Evolutionary conservation across 208 protist species (phyloP), one percentile per base, ranked within the genome.

Genomic region (Trypanosoma lewisi): DNA sequence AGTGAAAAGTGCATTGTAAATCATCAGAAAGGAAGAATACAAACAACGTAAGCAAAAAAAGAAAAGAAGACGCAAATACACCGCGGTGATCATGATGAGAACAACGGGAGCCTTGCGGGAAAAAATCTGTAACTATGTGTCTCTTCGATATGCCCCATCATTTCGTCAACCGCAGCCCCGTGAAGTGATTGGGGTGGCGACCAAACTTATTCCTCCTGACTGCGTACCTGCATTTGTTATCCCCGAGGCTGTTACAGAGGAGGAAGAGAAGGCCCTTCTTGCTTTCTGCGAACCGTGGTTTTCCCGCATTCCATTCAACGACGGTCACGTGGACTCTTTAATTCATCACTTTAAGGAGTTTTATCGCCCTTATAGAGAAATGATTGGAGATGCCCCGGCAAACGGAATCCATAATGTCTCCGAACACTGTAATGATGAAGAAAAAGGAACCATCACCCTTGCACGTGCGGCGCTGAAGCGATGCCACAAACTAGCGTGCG

Each of bases 301-400:
- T 64, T 56, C 70, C n/a, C 81, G 84, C 23, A 67, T 94, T 60
- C 70, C 65, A 33, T 89, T 73, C 82, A 85, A 80, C 59, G 78
- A 87, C 41, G 82, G 77, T 12, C 87, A 94, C 61, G 53, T 83
- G 54, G 87, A 94, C 53, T 83, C 79, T 3, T 73, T 94, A 48
- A 94, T 94, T 33, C 87, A 94, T 47, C 83, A 94, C 62, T 94
- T 89, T 73, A 91, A 87, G 63, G 83, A 94, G 67, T 94, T 94
- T 63, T 94, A 94, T 63, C 87, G 87, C 25, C 83, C 81, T 19
- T 94, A 85, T 51, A 52, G 70, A 16, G 68, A 78, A 42, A 60
- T 93, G 30, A 77, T 69, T 50, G 70, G 59, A 21, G 61, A 64
- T 52, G 27, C 45, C 6, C 30, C 8, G 56, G 31, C n/a, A 21